phyloP scores from a whole-genome alignment of 192 early-diverging fungal species.

The Thamnidium elegans region DNA sequence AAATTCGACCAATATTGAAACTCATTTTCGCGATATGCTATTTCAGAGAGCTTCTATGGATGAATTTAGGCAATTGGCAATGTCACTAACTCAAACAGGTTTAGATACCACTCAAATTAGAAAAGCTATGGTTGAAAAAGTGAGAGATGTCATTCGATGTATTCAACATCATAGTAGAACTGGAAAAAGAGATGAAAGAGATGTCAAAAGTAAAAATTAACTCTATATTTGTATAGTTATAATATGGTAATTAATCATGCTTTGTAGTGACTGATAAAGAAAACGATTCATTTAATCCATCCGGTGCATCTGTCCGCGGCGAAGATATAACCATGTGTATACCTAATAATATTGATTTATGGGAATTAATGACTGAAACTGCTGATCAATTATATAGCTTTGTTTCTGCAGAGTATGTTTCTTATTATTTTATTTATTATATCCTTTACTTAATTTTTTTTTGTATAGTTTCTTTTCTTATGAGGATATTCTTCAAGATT shows the following conservation, averaged over 20 bases:
- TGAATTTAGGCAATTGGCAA: constrained; percentile 56
- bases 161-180: constrained; percentile 43
- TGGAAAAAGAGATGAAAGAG: constrained; percentile 22
- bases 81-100: constrained; percentile 39
- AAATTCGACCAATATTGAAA: constrained; percentile 59
- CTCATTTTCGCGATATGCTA: constrained; percentile 66
- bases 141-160: constrained; percentile 49
- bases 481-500: constrained; percentile 51
- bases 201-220: not conserved
- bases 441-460: not conserved
- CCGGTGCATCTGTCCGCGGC: constrained; percentile 18
- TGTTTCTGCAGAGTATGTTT: constrained; percentile 49
- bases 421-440: not conserved
- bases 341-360: constrained; percentile 63
- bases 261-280: constrained; percentile 8
- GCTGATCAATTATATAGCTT: constrained; percentile 77
- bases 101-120: constrained; percentile 45
- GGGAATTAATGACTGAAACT: constrained; percentile 73
- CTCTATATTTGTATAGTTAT: too few relatives aligned
- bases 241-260: too few relatives aligned
- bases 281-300: constrained; percentile 23
- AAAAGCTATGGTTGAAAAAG: constrained; percentile 48
- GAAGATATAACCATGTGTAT: constrained; percentile 56
- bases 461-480: constrained; percentile 51
- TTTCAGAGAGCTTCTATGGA: constrained; percentile 73